Conservation (phyloP, 257 asterid species). For the Lycium barbarum region DNA sequence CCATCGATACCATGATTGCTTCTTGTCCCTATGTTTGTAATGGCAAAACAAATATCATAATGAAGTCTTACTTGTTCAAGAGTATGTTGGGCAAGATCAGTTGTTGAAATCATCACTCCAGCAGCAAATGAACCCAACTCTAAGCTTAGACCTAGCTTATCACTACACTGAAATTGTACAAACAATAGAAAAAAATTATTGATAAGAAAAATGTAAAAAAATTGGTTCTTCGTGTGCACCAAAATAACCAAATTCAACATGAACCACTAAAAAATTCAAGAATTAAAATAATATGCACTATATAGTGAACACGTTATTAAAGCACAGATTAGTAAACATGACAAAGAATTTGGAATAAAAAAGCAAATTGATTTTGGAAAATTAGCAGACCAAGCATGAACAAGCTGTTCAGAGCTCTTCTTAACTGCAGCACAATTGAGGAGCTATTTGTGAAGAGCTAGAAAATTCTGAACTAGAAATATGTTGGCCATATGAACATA, state of each 20-base stretch:
- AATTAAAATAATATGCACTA: constrained; percentile 7
- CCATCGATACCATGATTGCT: not conserved
- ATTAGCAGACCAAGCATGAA: not conserved
- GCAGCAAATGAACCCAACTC: constrained; percentile 99
- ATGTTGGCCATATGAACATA: not conserved
- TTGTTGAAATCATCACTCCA: constrained; percentile 98
- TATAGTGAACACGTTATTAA: not conserved
- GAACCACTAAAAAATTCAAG: not conserved
- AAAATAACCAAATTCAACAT: not conserved
- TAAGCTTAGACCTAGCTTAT: constrained; percentile 97
- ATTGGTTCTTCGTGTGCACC: constrained; percentile 25
- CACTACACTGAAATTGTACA: constrained; percentile 85
- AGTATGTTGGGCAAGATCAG: constrained; percentile 97
- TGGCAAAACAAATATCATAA: constrained; percentile 19
- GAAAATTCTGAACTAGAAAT: constrained; percentile 2
- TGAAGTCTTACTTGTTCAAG: constrained; percentile 79
- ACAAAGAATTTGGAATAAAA: not conserved
- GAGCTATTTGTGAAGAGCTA: constrained; percentile 14
- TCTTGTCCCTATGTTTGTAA: constrained; percentile 22
- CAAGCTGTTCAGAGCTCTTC: constrained; percentile 19
- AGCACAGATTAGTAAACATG: constrained; percentile 22
- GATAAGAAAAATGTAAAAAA: not conserved
- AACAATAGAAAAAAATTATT: constrained; percentile 24
- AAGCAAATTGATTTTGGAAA: not conserved
- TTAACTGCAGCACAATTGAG: not conserved